phyloP scores from a whole-genome alignment of 2,329 filamentous ascomycete genomes.

The Penicillium italicum region DNA sequence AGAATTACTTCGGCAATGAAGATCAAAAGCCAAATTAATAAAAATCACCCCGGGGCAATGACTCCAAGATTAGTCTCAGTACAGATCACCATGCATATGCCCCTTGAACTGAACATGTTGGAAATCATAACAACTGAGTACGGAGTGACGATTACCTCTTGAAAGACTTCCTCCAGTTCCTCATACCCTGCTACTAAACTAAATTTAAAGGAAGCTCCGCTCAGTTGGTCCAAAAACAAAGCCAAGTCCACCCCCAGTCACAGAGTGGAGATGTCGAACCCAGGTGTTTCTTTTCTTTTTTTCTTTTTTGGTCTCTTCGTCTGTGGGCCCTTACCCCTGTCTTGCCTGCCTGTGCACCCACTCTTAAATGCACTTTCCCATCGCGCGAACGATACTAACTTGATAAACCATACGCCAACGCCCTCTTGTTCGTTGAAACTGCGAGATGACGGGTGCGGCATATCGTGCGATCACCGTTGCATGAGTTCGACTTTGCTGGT shows the following conservation, averaged over 20 bases:
- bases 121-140: not conserved
- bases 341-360: not conserved
- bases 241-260: not conserved
- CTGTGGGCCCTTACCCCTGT: constrained; percentile 6
- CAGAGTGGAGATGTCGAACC: not conserved
- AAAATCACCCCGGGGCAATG: not conserved
- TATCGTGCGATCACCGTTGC: not conserved
- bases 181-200: not conserved
- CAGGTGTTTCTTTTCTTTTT: not conserved
- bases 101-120: not conserved
- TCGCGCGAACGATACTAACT: not conserved
- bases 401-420: not conserved
- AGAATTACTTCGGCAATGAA: constrained; percentile 3
- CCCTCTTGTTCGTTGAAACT: not conserved
- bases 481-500: not conserved
- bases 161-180: not conserved
- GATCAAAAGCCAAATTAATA: constrained; percentile 1
- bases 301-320: not conserved
- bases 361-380: not conserved
- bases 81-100: constrained; percentile 1
- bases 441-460: not conserved
- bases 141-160: not conserved
- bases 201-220: not conserved
- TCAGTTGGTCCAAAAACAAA: not conserved
- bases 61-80: not conserved